Evolutionary conservation across 768 basidiomycete species (phyloP).

Genomic region (Suillus cothurnatus): DNA sequence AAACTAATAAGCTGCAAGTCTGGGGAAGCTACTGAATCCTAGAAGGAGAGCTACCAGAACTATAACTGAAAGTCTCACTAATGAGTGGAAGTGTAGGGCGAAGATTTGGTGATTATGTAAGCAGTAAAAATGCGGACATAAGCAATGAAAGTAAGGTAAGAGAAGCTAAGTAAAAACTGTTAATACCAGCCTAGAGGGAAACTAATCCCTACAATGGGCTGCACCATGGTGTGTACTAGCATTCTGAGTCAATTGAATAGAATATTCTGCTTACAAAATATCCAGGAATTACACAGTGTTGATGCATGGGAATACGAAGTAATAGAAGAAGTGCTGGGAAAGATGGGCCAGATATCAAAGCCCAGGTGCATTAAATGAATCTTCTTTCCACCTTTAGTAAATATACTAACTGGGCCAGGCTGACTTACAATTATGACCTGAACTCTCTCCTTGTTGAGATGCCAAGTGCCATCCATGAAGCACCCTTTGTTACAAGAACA

Average conservation of each 20-base stretch:
- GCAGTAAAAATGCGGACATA: too few species aligned
- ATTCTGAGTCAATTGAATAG: neutral
- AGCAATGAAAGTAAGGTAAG: too few species aligned
- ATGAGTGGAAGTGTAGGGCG: too few species aligned
- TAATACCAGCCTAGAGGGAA: too few species aligned
- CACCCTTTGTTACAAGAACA: too few species aligned
- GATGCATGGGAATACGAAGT: neutral
- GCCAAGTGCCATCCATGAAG: neutral
- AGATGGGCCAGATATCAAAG: neutral
- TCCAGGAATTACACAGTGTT: neutral
- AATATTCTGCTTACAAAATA: neutral
- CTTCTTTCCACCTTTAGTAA: neutral
- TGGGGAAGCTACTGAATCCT: too few species aligned
- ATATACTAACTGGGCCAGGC: neutral
- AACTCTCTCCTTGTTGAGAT: neutral
- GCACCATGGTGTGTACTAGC: neutral
- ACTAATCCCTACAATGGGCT: too few species aligned
- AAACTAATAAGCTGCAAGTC: too few species aligned
- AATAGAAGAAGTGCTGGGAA: neutral
- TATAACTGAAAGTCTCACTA: too few species aligned
- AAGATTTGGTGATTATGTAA: too few species aligned
- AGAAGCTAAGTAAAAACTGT: too few species aligned
- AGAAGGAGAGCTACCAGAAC: too few species aligned
- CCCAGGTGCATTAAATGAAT: neutral
- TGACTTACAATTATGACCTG: neutral